These are phyloP conservation scores for Ananas comosus DNA, from an alignment of 176 grass and related monocot species.

Conservation along the genomic window DNA sequence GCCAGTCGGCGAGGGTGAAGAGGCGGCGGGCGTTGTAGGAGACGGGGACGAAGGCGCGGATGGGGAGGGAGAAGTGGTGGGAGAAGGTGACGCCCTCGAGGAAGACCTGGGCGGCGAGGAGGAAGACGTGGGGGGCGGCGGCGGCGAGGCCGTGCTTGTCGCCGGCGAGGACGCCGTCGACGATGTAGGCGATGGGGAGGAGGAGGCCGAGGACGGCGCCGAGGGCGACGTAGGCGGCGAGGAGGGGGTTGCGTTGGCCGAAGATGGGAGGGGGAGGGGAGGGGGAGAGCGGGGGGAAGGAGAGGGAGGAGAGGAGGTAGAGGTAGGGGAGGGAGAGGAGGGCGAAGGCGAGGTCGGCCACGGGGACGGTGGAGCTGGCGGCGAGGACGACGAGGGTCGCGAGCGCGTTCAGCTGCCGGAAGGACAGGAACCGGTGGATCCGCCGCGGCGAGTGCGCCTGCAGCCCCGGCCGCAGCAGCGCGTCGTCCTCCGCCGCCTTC, in stretches of 20 bases:
- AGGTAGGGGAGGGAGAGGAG: slow-evolving; percentile 17
- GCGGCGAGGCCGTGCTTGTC: slow-evolving; percentile 33
- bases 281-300: neutral
- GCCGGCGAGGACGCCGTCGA: slow-evolving; percentile 39
- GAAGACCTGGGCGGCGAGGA: slow-evolving; percentile 68
- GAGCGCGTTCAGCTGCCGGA: slow-evolving; percentile 58
- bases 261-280: slow-evolving; percentile 18
- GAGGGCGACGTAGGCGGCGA: slow-evolving; percentile 26
- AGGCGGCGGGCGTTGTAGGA: slow-evolving; percentile 65
- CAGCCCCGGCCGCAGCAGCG: slow-evolving; percentile 34
- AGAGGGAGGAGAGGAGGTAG: slow-evolving; percentile 8
- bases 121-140: slow-evolving; percentile 67
- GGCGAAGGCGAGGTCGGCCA: slow-evolving; percentile 4
- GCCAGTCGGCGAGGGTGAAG: slow-evolving; percentile 62
- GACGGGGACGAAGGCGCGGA: slow-evolving; percentile 45
- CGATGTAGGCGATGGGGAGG: slow-evolving; percentile 61
- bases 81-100: slow-evolving; percentile 63
- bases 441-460: slow-evolving; percentile 21
- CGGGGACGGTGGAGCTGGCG: neutral
- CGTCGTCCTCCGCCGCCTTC: neutral
- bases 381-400: slow-evolving; percentile 30
- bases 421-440: slow-evolving; percentile 58
- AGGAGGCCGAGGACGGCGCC: slow-evolving; percentile 50
- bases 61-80: slow-evolving; percentile 55
- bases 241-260: slow-evolving; percentile 10